Evolutionary conservation across 345 rosid genomes (phyloP), one percentile per base, ranked within the genome.

Genomic region (Rhodomyrtus tomentosa): DNA sequence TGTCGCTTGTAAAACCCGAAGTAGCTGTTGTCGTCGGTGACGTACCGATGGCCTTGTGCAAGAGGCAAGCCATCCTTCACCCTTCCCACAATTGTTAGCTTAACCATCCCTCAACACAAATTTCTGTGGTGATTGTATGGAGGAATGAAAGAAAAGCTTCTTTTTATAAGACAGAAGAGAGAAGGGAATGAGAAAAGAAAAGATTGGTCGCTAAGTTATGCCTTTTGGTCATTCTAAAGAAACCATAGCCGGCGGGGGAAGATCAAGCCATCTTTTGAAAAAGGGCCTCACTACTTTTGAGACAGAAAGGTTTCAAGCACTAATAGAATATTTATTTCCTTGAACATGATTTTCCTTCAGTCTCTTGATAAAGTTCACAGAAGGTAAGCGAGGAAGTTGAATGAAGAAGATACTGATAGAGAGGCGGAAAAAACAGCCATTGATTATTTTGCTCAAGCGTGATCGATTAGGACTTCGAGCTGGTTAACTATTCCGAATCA

Each of bases 21-120:
- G 84, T 55, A 86, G 52, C 74, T 40, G 20, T 74, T 83, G 83
- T 83, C 85, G 48, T 89, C 87, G 16, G 85, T 86, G 81, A 81
- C 10, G 81, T 87, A 83, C 55, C 84, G 79, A 48, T 80, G 83
- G 42, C 90, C 94, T 82, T 88, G 89, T 29, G 94, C 89, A 55
- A 93, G 88, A 81, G 91, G 90, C 74, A 93, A 81, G 79, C 92
- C 94, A 89, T 92, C 95, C 18, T 79, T 89, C 84, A 89, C 88
- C 82, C 93, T 88, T 54, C 93, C 95, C 85, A 90, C 88, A 55
- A 92, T 91, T 6, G 94, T 93, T 76, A 92, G 89, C 90, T 91
- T 90, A 56, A 93, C 90, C 95, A 94, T 90, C 83, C 10, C 76
- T 38, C 45, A 59, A 36, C 79, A 8, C 25, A 68, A 68, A 68